A percentile compares a stretch with the other conserved stretches of the same genome.
Conservation (phyloP, 2,329 filamentous ascomycete species). For the Colletotrichum filicis region DNA sequence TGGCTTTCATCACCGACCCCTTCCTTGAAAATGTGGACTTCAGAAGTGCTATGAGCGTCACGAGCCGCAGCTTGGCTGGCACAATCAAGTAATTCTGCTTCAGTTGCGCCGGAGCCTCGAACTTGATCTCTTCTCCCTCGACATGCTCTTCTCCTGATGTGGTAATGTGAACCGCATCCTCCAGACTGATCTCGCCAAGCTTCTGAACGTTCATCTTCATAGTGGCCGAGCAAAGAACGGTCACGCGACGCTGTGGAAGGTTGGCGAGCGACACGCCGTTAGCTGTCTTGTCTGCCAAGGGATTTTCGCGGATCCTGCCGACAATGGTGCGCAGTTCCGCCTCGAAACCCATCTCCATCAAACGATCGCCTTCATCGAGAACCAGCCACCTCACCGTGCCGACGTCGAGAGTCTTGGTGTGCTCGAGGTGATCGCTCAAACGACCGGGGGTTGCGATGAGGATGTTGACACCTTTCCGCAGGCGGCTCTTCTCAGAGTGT, state of each 20-base stretch:
- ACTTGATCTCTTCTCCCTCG: constrained; percentile 64
- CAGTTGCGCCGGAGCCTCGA: constrained; percentile 88
- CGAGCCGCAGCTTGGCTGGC: constrained; percentile 89
- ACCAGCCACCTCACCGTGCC: constrained; percentile 93
- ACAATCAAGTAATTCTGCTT: constrained; percentile 92
- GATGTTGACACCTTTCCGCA: constrained; percentile 95
- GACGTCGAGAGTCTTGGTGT: constrained; percentile 89
- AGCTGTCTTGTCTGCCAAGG: constrained; percentile 67
- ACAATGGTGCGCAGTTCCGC: constrained; percentile 92
- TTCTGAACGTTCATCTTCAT: constrained; percentile 98
- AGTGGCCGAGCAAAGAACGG: constrained; percentile 93
- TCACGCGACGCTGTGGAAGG: constrained; percentile 81
- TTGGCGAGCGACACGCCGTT: constrained; percentile 69
- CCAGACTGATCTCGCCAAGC: constrained; percentile 92
- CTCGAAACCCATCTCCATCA: constrained; percentile 98
- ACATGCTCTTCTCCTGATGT: constrained; percentile 66
- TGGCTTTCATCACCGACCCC: constrained; percentile 95
- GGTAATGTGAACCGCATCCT: constrained; percentile 89
- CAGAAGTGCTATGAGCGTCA: constrained; percentile 85
- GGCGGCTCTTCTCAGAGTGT: constrained; percentile 87
- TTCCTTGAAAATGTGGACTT: constrained; percentile 89
- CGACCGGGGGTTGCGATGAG: constrained; percentile 94
- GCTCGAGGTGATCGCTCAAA: constrained; percentile 89
- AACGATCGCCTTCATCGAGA: constrained; percentile 94
- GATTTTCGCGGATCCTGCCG: constrained; percentile 76